Evolutionary conservation across 148 eudicot species (phyloP).

Genomic region (Heliamphora exappendiculata): DNA sequence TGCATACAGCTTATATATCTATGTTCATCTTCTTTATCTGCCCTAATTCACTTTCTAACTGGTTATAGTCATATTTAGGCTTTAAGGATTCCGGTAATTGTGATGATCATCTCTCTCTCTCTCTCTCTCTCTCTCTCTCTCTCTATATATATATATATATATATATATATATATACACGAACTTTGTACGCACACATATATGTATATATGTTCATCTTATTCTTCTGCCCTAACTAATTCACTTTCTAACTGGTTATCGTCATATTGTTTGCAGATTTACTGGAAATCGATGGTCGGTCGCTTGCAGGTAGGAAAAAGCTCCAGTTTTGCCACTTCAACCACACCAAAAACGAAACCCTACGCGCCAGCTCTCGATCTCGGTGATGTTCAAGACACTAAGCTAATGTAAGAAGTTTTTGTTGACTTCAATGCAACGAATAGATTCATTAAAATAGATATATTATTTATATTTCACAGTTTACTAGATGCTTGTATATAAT

Average conservation of each 20-base stretch:
- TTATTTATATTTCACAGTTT: too few relatives aligned
- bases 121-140: background rate
- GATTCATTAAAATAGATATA: too few relatives aligned
- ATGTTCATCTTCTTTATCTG: too few relatives aligned
- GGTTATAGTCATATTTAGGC: too few relatives aligned
- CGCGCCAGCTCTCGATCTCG: conserved; percentile 18
- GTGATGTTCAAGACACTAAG: background rate
- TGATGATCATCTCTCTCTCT: background rate
- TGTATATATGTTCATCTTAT: too few relatives aligned
- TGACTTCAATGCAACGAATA: too few relatives aligned
- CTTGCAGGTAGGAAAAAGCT: background rate
- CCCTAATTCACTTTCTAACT: too few relatives aligned
- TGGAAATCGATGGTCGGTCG: conserved; percentile 18
- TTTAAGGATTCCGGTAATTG: background rate
- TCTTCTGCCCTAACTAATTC: background rate
- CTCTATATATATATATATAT: background rate
- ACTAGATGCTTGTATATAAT: too few relatives aligned
- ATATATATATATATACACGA: background rate
- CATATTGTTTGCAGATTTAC: conserved; percentile 9
- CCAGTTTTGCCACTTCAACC: conserved; percentile 12
- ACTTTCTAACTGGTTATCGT: background rate
- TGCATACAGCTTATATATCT: too few relatives aligned
- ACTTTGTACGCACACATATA: too few relatives aligned
- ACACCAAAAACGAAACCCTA: conserved; percentile 33
- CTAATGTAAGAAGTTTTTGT: background rate